A percentile compares a stretch with the other conserved stretches of the same genome.
These are phyloP conservation scores for Peronospora destructor DNA, from an alignment of 352 stramenopile genomes.

Conservation along the genomic window DNA sequence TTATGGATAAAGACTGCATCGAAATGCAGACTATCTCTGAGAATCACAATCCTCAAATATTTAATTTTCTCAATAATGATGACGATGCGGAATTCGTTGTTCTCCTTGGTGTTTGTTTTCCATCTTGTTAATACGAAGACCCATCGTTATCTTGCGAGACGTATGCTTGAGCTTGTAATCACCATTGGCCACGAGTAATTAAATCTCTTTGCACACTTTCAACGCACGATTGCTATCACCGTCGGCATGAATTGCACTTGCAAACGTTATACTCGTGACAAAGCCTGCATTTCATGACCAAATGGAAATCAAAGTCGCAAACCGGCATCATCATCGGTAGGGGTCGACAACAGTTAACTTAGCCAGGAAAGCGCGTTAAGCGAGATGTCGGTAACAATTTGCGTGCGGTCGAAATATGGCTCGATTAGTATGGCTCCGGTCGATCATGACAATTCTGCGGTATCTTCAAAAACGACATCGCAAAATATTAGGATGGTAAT, in stretches of 20 bases:
- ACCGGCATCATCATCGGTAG: slow-evolving; percentile 84
- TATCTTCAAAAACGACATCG: slow-evolving; percentile 85
- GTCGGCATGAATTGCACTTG: slow-evolving; percentile 21
- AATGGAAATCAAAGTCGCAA: slow-evolving; percentile 86
- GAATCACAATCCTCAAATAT: too few species aligned
- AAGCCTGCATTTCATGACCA: slow-evolving; percentile 83
- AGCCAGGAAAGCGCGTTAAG: slow-evolving; percentile 85
- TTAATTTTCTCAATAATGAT: too few species aligned
- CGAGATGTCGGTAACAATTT: slow-evolving; percentile 82
- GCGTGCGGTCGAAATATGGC: slow-evolving; percentile 85
- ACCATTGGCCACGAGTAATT: slow-evolving; percentile 81
- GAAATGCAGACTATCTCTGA: too few species aligned
- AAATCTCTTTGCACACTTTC: slow-evolving; percentile 78
- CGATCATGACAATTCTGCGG: slow-evolving; percentile 89
- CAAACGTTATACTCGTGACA: slow-evolving; percentile 87
- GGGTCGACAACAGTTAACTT: slow-evolving; percentile 65
- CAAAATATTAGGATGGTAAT: slow-evolving; percentile 88
- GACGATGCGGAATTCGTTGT: too few species aligned
- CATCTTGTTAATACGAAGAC: slow-evolving; percentile 85
- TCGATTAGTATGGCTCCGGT: slow-evolving; percentile 81
- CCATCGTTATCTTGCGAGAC: slow-evolving; percentile 86
- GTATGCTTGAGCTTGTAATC: slow-evolving; percentile 92
- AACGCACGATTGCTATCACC: slow-evolving; percentile 11
- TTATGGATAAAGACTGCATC: too few species aligned
- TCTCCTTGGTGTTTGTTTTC: too few species aligned